Base-by-base conservation (phyloP, 1,284 basidiomycete genomes). In the Cryptococcus sp. region DNA sequence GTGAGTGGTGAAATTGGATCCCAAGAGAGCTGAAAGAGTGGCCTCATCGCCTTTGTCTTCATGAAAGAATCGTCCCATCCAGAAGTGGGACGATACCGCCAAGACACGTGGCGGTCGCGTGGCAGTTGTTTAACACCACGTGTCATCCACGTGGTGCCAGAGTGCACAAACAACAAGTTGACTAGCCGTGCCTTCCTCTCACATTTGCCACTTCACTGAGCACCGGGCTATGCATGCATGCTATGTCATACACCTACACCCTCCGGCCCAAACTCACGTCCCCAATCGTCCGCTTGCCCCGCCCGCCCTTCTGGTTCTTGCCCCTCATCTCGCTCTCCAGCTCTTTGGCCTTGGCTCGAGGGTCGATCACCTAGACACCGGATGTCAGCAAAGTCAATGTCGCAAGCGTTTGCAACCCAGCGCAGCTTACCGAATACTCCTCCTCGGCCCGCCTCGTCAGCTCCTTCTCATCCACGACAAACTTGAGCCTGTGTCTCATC, bases 361-460 rank as follows among this genome's bases (percentile, higher is more conserved):
- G 75, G 56, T 77, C 76, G 46, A 77, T 76, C n/a, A 77, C 76
- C 76, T 77, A 18, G 33, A 20, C 36, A 12, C 11, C 5, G 5
- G 28, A 33, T 12, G 21, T 33, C 13, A 35, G n/a, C 23, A 15
- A n/a, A n/a, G 23, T 18, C 38, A 24, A 40, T n/a, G 28, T 46
- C 7, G 38, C 11, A 46, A n/a, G n/a, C n/a, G n/a, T n/a, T n/a
- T 16, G 4, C 7, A 20, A 15, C 15, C 51, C 28, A 33, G 4
- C 28, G 24, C 13, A 1, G 66, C 76, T 90, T 47, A 94, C 91
- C 72, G 91, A 88, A 68, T 93, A 94, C 64, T 94, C 91, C 48
- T 89, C 80, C 73, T 93, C 89, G 0, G 91, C 91, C 71, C 92
- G 87, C 56, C 80, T 75, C 16, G 82, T 83, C 75, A 92, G 86